Conservation (phyloP, 2,329 filamentous ascomycete species). For the Penicillium sp. region DNA sequence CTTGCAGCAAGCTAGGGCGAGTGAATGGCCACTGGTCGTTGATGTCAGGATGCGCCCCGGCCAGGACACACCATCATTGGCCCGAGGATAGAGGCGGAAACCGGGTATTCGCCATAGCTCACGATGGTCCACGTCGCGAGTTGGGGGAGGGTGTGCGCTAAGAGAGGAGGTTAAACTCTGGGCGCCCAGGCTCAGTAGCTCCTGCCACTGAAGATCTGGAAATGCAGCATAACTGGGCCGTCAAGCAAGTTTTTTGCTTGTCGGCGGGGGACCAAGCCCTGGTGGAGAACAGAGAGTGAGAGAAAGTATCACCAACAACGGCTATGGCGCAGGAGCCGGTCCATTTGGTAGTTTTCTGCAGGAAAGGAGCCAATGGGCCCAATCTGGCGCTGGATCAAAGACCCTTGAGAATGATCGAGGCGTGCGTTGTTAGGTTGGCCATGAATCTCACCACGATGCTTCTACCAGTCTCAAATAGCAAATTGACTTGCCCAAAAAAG, state of each 20-base stretch:
- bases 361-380: background rate
- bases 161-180: background rate
- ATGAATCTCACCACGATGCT: background rate
- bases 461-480: background rate
- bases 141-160: background rate
- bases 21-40: background rate
- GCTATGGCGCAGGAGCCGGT: slow-evolving; percentile 1
- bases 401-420: background rate
- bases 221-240: slow-evolving; percentile 19
- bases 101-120: background rate
- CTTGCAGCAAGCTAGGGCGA: slow-evolving; percentile 10
- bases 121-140: background rate
- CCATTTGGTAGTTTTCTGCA: too few species aligned
- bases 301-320: background rate
- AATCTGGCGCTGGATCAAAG: background rate
- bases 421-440: background rate
- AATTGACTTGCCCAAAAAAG: too few species aligned
- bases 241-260: slow-evolving; percentile 1
- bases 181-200: background rate
- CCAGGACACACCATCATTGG: background rate
- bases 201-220: slow-evolving; percentile 10
- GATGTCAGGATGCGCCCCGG: slow-evolving; percentile 4
- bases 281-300: background rate
- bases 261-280: background rate
- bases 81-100: background rate